Evolutionary conservation across 2,329 filamentous ascomycete genomes (phyloP), one percentile per base, ranked within the genome.

Genomic region (Botryotinia calthae): DNA sequence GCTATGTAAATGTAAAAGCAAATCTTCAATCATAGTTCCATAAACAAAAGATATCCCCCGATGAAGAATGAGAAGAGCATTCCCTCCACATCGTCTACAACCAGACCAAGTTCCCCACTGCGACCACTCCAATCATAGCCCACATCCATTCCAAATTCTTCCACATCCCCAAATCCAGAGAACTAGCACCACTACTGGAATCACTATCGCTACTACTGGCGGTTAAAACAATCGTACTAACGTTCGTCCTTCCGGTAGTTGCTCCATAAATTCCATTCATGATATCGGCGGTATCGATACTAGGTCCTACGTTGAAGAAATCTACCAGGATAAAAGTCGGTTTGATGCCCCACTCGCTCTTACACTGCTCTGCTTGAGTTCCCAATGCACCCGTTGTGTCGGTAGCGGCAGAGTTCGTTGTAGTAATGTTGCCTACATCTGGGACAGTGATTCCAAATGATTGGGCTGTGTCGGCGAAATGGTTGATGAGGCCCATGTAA

Each of bases 271-370:
- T 82, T 14, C 83, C 84, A 80, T 95, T 95, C 78, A 94, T 81
- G 63, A 78, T 82, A 82, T 96, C 93, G 2, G 92, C 90, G 0
- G 90, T 90, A 10, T 85, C 84, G 71, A 96, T 88, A 46, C 91
- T 88, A 0, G 91, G 89, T 0, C 91, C 93, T 73, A 90, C 85
- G 80, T 93, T 90, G 81, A 90, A 94, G 81, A 94, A 95, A 82
- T 97, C 93, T 1, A 95, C 92, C 16, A 96, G 85, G 31, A 93
- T 86, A 77, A 93, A 95, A 4, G 86, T 89, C n/a, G 93, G 92
- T 67, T 86, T 84, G 42, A 83, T 82, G n/a, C 86, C 86, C 84
- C 91, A 95, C 74, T 88, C 82, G 4, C 77, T 79, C 70, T 83
- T 82, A 80, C 89, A 95, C 73, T 80, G 81, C 61, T 83, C 80